These are phyloP conservation scores for Sporothrix pallida DNA, from an alignment of 2,329 filamentous ascomycete species.

Conservation along the genomic window DNA sequence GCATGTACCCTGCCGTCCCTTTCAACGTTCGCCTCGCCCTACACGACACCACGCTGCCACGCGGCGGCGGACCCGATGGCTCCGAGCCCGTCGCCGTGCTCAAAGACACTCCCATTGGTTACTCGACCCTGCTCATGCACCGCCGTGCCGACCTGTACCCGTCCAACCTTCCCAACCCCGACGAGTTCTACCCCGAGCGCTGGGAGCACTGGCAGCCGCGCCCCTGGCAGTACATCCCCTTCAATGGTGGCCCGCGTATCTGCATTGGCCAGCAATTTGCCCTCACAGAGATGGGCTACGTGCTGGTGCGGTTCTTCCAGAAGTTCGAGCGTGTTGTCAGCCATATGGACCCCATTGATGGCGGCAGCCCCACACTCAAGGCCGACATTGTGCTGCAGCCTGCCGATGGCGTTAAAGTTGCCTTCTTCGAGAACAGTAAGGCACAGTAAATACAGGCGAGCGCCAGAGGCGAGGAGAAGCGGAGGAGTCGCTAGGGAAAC, in stretches of 20 bases:
- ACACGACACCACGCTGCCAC: constrained; percentile 74
- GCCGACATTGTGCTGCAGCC: constrained; percentile 66
- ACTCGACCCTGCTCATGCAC: constrained; percentile 75
- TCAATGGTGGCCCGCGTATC: constrained; percentile 75
- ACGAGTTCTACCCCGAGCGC: constrained; percentile 67
- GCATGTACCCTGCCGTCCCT: constrained; percentile 78
- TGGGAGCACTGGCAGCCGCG: constrained; percentile 69
- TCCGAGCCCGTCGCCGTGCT: constrained; percentile 66
- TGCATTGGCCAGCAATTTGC: constrained; percentile 84
- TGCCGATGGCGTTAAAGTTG: constrained; percentile 62
- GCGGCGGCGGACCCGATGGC: constrained; percentile 70
- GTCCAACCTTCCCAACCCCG: constrained; percentile 52
- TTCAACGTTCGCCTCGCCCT: constrained; percentile 78
- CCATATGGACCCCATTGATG: constrained; percentile 61
- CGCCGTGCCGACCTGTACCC: constrained; percentile 69
- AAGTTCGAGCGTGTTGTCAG: constrained; percentile 68
- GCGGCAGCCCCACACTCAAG: constrained; percentile 60
- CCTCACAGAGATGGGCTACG: constrained; percentile 76
- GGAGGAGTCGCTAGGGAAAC: too few relatives aligned
- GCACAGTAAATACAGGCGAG: not conserved
- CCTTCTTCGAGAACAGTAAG: constrained; percentile 57
- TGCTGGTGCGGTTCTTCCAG: constrained; percentile 74
- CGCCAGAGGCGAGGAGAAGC: not conserved
- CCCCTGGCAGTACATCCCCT: constrained; percentile 75
- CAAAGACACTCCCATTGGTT: constrained; percentile 69